These are phyloP conservation scores for Dactylellina parvicollis DNA, from an alignment of 2,329 filamentous ascomycete genomes.

Conservation along the genomic window DNA sequence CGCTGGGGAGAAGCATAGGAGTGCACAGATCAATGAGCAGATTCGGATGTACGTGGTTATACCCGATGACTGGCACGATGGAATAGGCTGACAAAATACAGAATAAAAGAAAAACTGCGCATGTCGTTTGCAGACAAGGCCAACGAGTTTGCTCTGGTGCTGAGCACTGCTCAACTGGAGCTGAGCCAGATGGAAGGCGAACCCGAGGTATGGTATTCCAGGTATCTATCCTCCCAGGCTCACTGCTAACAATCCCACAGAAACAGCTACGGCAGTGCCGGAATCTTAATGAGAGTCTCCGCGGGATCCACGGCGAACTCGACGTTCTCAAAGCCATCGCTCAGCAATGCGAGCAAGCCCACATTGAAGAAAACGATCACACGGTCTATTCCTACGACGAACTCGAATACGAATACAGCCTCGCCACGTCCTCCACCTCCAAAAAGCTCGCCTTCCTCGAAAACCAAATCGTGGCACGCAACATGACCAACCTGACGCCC, in stretches of 20 bases:
- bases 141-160: conserved; percentile 93
- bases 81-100: conserved; percentile 61
- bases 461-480: conserved; percentile 97
- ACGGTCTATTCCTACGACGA: conserved; percentile 99
- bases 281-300: conserved; percentile 82
- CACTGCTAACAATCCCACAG: conserved; percentile 31
- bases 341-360: conserved; percentile 89
- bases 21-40: conserved; percentile 95
- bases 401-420: conserved; percentile 87
- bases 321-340: conserved; percentile 87
- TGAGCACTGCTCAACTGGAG: conserved; percentile 92
- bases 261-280: conserved; percentile 87
- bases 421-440: conserved; percentile 89
- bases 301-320: conserved; percentile 89
- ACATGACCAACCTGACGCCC: conserved; percentile 98
- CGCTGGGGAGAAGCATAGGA: conserved; percentile 84
- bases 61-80: background rate
- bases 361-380: conserved; percentile 99
- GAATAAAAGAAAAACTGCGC: conserved; percentile 93
- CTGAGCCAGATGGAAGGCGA: conserved; percentile 98
- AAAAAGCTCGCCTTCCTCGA: conserved; percentile 97
- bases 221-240: background rate
- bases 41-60: conserved; percentile 77
- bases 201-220: conserved; percentile 72
- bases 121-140: conserved; percentile 96